Evolutionary conservation across 2,329 filamentous ascomycete genomes (phyloP), one percentile per base, ranked within the genome.

Genomic region (Fusarium metavorans): DNA sequence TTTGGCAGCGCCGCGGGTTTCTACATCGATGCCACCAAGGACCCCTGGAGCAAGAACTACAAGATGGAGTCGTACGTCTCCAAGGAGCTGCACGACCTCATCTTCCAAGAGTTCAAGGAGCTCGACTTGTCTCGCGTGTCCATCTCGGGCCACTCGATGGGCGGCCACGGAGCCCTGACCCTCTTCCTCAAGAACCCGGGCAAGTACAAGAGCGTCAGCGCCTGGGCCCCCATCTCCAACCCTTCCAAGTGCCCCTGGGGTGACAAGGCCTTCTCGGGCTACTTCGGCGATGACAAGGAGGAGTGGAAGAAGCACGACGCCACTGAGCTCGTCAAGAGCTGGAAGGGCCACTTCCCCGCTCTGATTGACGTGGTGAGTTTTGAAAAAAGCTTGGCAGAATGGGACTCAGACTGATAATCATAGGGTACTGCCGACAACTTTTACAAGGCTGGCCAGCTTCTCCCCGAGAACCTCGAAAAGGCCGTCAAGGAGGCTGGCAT

Each of bases 101-200:
- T 98, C 27, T 97, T 95, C 83, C 83, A 84, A 34, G 88, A 90
- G 30, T 97, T 95, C 84, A 87, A 89, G 34, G 88, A 82, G 76
- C 87, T 99, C 34, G 96, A 98, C 82, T 80, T 83, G 0, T 84
- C 80, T 32, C 88, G 92, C 45, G 91, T 98, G 65, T 93, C 92
- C 83, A 97, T 99, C 79, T 94, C 94, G 45, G 97, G 97, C 7
- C 97, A 99, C 86, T 95, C 92, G 79, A 99, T 99, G 97, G 97
- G 97, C 76, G 97, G 97, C 0, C 97, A 99, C 84, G 97, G 97
- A 73, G 97, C 97, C 52, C 87, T 99, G 77, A 98, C 95, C 54
- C 85, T 98, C 78, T 98, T 94, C 87, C 88, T 99, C 62, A 96
- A 94, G 87, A 93, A 98, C 85, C 95, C 97, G 0, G 95, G 94